Conservation (phyloP, 257 asterid genomes). For the Catharanthus roseus region DNA sequence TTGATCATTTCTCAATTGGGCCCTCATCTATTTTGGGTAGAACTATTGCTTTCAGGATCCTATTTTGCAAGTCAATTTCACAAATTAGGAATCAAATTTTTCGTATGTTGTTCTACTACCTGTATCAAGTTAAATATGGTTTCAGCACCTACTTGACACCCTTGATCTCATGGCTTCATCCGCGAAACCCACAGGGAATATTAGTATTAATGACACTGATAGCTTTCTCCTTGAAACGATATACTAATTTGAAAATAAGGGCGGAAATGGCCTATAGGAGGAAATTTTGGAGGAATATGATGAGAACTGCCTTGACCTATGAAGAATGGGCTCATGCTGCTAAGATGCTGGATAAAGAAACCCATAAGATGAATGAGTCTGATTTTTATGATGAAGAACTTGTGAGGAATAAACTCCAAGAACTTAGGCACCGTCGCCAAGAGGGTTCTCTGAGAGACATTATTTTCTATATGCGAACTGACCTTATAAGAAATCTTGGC, state of each 20-base stretch:
- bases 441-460: conserved; percentile 90
- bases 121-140: conserved; percentile 32
- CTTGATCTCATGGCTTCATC: conserved; percentile 73
- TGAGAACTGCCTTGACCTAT: conserved; percentile 79
- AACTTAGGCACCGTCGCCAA: conserved; percentile 77
- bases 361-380: conserved; percentile 60
- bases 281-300: conserved; percentile 94
- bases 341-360: conserved; percentile 79
- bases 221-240: conserved; percentile 73
- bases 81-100: conserved; percentile 58
- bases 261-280: conserved; percentile 92
- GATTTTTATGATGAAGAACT: conserved; percentile 87
- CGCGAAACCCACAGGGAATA: conserved; percentile 91
- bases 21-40: conserved; percentile 82
- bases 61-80: conserved; percentile 74
- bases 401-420: conserved; percentile 73
- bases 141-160: conserved; percentile 46
- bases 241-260: conserved; percentile 64
- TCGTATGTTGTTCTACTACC: conserved; percentile 27
- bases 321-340: conserved; percentile 99
- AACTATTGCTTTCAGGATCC: conserved; percentile 68
- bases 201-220: conserved; percentile 58
- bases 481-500: conserved; percentile 76
- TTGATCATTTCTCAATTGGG: conserved; percentile 82
- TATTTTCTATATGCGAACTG: conserved; percentile 89